These are phyloP conservation scores for Fusarium fujikuroi DNA, from an alignment of 2,329 filamentous ascomycete genomes.

Conservation along the genomic window DNA sequence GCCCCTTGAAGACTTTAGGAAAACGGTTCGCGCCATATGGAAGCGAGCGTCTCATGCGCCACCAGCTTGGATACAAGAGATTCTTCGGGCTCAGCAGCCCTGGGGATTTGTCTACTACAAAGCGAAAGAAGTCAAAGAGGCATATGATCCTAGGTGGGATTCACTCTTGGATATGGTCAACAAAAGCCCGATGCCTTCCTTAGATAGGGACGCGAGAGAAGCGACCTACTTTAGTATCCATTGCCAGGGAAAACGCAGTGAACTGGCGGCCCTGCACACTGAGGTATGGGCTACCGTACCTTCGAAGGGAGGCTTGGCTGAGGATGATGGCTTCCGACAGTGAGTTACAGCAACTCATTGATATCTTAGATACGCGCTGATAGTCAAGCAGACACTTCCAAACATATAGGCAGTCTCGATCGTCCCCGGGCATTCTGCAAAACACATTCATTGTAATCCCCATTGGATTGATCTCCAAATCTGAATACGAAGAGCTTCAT, in stretches of 20 bases:
- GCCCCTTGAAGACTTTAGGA: neutral
- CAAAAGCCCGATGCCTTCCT: neutral
- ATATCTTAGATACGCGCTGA: neutral
- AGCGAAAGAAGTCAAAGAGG: neutral
- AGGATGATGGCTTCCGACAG: neutral
- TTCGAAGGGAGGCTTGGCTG: fast-evolving
- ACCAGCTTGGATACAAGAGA: neutral
- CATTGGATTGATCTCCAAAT: neutral
- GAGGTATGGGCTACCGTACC: neutral
- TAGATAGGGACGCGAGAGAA: neutral
- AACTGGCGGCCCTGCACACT: neutral
- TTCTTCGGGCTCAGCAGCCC: neutral
- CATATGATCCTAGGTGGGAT: neutral
- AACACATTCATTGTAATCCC: neutral
- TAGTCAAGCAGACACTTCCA: neutral
- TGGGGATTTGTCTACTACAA: neutral
- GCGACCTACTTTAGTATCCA: neutral
- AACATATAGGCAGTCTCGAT: neutral
- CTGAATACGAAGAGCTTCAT: neutral
- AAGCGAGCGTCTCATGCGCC: neutral
- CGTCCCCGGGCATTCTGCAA: neutral
- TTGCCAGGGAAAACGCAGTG: neutral
- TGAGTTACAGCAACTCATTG: neutral
- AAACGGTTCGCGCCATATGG: neutral
- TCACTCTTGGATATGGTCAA: neutral